phyloP scores from a whole-genome alignment of 164 flowering plant species.

The grape (Vitis vinifera) region ASM3070453v1 NC_081812.1:320501-321000 shows the following conservation, averaged over 20 bases:
- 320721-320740: background rate
- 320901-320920: too few species aligned
- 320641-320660: background rate
- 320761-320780: too few species aligned
- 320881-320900: too few species aligned
- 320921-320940: too few species aligned
- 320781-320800: too few species aligned
- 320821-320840: too few species aligned
- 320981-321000: too few species aligned
- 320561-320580: slow-evolving; percentile 84
- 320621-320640: slow-evolving; percentile 46
- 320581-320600: slow-evolving; percentile 85
- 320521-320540: slow-evolving; percentile 79
- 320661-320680: background rate
- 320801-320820: too few species aligned
- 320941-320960: too few species aligned
- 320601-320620: slow-evolving; percentile 94
- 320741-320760: background rate
- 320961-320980: too few species aligned
- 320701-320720: background rate
- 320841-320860: too few species aligned
- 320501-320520: slow-evolving; percentile 71
- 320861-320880: too few species aligned
- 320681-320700: background rate
- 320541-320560: slow-evolving; percentile 74